Conservation (phyloP, 371 early-diverging fungal species). For the Rhizopus microsporus region DNA sequence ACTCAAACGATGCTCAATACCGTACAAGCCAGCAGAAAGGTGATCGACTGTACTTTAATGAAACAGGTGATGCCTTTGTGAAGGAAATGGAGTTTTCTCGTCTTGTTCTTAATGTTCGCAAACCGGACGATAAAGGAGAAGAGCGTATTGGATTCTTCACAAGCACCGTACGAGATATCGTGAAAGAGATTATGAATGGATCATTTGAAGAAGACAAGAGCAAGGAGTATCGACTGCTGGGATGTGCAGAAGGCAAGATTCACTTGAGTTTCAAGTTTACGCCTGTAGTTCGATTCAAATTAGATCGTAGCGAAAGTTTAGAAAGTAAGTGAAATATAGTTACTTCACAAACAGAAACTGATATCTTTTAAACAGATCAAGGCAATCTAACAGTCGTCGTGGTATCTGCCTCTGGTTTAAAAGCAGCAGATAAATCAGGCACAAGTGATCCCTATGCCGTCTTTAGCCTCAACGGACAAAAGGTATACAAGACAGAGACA, state of each 20-base stretch:
- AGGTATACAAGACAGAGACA: conserved; percentile 72
- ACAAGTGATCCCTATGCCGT: conserved; percentile 78
- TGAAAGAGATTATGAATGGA: conserved; percentile 13
- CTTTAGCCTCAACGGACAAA: conserved; percentile 68
- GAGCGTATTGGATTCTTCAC: conserved; percentile 25
- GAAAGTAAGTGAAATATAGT: conserved; percentile 27
- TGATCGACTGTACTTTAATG: conserved; percentile 19
- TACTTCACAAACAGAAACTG: background rate
- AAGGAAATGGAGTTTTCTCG: conserved; percentile 39
- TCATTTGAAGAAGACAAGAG: background rate
- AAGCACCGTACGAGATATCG: conserved; percentile 22
- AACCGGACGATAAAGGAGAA: conserved; percentile 19
- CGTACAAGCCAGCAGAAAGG: conserved; percentile 27
- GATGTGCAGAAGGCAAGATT: conserved; percentile 16
- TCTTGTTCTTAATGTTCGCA: conserved; percentile 23
- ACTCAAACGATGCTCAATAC: conserved; percentile 38
- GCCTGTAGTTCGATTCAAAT: conserved; percentile 28
- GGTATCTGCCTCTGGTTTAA: conserved; percentile 38
- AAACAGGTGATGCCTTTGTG: conserved; percentile 38
- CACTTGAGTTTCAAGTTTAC: conserved; percentile 27
- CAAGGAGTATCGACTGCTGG: conserved; percentile 17
- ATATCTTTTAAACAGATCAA: conserved; percentile 21
- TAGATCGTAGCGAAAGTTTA: conserved; percentile 38
- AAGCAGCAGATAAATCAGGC: conserved; percentile 51
- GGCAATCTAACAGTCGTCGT: conserved; percentile 29